Conservation (phyloP, 768 basidiomycete species). For the Mycena venus region DNA sequence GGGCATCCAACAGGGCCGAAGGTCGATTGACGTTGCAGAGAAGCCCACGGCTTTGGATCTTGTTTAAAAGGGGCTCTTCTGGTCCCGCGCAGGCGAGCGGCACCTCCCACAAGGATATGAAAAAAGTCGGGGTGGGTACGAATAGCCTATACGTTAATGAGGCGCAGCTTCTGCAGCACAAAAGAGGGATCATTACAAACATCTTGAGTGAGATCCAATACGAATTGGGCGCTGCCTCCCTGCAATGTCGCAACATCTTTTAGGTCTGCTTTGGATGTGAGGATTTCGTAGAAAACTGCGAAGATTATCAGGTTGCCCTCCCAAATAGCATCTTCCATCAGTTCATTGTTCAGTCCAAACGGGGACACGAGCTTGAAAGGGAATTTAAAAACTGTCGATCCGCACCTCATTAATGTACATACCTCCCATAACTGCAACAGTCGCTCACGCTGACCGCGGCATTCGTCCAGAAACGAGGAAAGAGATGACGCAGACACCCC, state of each 20-base stretch:
- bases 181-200: background rate
- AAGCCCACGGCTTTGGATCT: background rate
- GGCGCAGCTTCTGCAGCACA: background rate
- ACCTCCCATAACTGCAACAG: background rate
- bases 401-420: background rate
- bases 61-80: background rate
- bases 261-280: conserved; percentile 1
- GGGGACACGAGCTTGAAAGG: background rate
- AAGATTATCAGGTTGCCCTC: background rate
- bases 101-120: background rate
- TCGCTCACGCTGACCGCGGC: background rate
- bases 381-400: background rate
- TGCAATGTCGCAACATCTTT: background rate
- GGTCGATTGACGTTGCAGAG: background rate
- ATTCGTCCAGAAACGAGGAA: background rate
- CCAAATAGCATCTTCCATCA: background rate
- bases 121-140: background rate
- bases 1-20: background rate
- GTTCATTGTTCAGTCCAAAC: background rate
- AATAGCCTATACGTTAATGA: background rate
- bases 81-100: background rate
- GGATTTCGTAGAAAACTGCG: background rate
- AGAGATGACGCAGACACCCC: background rate
- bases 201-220: background rate
- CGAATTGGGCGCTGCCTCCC: background rate